A percentile compares a stretch with the other conserved stretches of the same genome.
Evolutionary conservation across 495 filamentous ascomycete genomes (phyloP).

Genomic region (Penicillium parvum): DNA sequence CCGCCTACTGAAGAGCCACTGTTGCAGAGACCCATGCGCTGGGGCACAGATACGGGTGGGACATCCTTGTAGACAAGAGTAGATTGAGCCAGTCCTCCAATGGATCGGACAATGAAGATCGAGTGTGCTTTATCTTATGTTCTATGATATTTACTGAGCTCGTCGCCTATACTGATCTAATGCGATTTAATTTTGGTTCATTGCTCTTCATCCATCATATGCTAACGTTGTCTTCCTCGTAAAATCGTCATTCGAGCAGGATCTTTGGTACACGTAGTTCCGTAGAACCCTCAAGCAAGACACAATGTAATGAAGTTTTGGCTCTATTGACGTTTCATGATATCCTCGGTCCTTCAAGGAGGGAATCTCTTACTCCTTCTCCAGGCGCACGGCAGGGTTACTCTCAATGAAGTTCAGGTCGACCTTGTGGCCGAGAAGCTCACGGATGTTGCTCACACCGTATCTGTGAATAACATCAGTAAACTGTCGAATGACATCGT

Average conservation of each 20-base stretch:
- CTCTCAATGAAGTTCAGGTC: conserved; percentile 76
- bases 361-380: conserved; percentile 55
- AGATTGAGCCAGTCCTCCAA: background rate
- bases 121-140: no score
- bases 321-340: conserved; percentile 21
- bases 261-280: background rate
- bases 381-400: conserved; percentile 77
- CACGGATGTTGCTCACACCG: conserved; percentile 76
- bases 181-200: conserved; percentile 18
- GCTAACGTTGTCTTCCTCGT: conserved; percentile 24
- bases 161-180: background rate
- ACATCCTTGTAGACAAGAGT: conserved; percentile 49
- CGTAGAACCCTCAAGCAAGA: conserved; percentile 16
- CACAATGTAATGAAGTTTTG: conserved; percentile 16
- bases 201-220: conserved; percentile 25
- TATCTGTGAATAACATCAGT: conserved; percentile 45
- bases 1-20: conserved; percentile 87
- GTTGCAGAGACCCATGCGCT: conserved; percentile 61
- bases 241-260: conserved; percentile 22
- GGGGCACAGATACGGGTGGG: conserved; percentile 95
- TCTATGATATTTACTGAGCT: no score
- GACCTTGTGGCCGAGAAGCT: conserved; percentile 80
- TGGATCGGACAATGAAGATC: no score
- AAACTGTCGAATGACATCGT: background rate
- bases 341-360: conserved; percentile 2